Base-by-base conservation (phyloP, 495 filamentous ascomycete genomes). In the Penicilliopsis zonata region DNA sequence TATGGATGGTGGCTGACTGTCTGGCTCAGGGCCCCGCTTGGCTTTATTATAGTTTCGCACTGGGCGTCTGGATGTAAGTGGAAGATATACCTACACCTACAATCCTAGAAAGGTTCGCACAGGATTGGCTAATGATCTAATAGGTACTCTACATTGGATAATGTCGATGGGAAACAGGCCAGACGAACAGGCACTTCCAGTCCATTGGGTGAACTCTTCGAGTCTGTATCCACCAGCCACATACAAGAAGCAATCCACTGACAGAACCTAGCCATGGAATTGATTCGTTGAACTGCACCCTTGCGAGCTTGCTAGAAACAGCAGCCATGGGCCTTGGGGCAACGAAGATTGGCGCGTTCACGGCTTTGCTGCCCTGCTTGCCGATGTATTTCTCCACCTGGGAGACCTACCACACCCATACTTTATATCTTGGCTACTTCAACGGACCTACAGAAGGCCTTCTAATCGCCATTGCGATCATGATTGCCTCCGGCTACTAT, bases 341-440 rank as follows among this genome's bases (percentile, higher is more conserved):
- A 6, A 79, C 78, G 6, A 71, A 73, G 34, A 71, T 83, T 5
- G 90, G 90, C 41, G 80, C 86, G 28, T 92, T 90, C 52, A 98
- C 90, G 1, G 86, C 87, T 9, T 59, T 96, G 22, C 72, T 86
- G 33, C 92, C 90, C 2, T 92, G 85, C 42, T 61, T 98, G 6
- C 83, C 90, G 14, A 98, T 98, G 90, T 96, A 94, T 66, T 94
- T 96, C 62, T 95, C 87, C 4, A 98, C 90, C 5, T 98, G 90
- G 90, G 90, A 98, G 55, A 98, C 90, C 2, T 98, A 94, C 53
- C 90, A 98, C 57, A 94, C 90, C 1, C 90, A 98, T 55, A 96
- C 93, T 0, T 65, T 98, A 2, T 98, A 96, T 52, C 78, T 98
- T 3, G 90, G 90, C 20, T 86, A 92, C 55, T 78, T 96, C 69